Percentiles rank a stretch among this genome's conserved stretches.
phyloP scores from a whole-genome alignment of 371 early-diverging fungal species.

The Rhizopus stolonifer region DNA sequence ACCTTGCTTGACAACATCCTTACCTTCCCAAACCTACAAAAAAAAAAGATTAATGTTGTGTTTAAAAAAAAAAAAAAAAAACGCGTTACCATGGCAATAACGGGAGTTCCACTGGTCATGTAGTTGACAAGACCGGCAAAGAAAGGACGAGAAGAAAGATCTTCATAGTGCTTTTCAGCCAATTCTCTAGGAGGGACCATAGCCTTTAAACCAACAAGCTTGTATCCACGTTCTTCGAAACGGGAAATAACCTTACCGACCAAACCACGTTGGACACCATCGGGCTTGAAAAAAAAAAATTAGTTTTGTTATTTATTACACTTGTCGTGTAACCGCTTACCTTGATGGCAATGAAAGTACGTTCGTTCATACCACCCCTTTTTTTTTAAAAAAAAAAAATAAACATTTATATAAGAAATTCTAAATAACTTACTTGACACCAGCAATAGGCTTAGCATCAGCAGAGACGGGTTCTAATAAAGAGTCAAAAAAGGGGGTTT shows the following conservation, averaged over 20 bases:
- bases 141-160: constrained; percentile 83
- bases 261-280: constrained; percentile 80
- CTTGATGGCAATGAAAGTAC: constrained; percentile 83
- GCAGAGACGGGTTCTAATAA: constrained; percentile 37
- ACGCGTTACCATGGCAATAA: constrained; percentile 58
- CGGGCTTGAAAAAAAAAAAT: no score
- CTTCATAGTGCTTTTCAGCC: constrained; percentile 88
- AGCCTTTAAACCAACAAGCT: constrained; percentile 59
- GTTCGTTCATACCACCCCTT: constrained; percentile 67
- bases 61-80: no score
- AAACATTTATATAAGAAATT: no score
- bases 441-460: constrained; percentile 61
- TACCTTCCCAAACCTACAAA: constrained; percentile 77
- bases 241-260: constrained; percentile 84
- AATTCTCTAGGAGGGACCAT: constrained; percentile 64
- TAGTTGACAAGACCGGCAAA: constrained; percentile 82
- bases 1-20: constrained; percentile 86
- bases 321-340: constrained; percentile 13
- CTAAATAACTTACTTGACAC: constrained; percentile 50
- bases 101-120: constrained; percentile 69
- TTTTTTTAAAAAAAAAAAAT: not conserved
- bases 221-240: constrained; percentile 79
- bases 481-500: constrained; percentile 8
- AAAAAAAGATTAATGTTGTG: not conserved
- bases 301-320: not conserved